Evolutionary conservation across 1,284 basidiomycete species (phyloP), one percentile per base, ranked within the genome.

Genomic region (Fomitopsis schrenkii): DNA sequence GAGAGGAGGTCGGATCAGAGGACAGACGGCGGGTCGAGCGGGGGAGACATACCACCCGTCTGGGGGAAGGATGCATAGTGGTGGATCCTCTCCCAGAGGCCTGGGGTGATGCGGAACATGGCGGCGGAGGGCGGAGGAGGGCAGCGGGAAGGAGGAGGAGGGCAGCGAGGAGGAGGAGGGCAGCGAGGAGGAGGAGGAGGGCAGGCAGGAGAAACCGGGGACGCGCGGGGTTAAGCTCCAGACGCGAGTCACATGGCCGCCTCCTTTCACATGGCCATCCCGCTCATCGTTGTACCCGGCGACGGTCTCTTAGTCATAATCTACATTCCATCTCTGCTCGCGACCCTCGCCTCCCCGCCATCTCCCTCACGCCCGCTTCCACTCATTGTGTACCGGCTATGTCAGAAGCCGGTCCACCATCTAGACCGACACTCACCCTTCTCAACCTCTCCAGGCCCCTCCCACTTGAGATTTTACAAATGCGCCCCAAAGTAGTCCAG

Each of bases 31-130:
- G 14, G 56, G 36, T 19, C 9, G 30, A 6, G 50, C 19, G 36
- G 50, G 33, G 14, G 36, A 22, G 22, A 45, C 22, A 38, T 54
- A 93, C 93, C 91, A 60, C 93, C 92, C 2, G 93, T 95, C 76
- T 95, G 94, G 0, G 94, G 94, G 76, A 97, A 98, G 1, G 91
- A 92, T 0, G 95, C 94, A 75, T 94, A 98, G 72, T 97, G 93
- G 75, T 93, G 90, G 62, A 98, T 95, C 77, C 87, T 91, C 78
- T 96, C 91, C 93, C 94, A 95, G 67, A 97, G 80, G n/a, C 84
- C 80, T 59, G 88, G 79, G 28, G 87, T 84, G 65, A 95, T 95
- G 66, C 87, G 83, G 74, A 91, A 93, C 66, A 70, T 67, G 64
- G 64, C 48, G 45, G 57, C 19, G 1, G 35, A 38, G 22, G 35